phyloP scores from a whole-genome alignment of 2,329 filamentous ascomycete genomes.

The Alternaria gansuensis region DNA sequence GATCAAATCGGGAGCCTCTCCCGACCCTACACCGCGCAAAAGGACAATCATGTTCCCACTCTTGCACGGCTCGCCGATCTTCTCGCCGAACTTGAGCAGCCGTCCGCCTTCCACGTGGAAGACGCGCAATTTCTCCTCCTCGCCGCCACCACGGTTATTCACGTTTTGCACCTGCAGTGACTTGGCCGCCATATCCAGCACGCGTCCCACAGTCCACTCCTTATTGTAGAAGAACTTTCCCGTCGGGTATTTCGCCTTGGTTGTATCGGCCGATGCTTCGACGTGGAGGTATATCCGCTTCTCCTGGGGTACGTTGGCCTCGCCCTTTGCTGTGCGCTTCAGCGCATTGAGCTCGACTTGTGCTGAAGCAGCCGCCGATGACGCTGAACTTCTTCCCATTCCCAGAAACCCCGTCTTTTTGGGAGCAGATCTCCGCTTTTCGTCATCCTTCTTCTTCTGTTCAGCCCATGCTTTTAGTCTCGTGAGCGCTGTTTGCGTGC shows the following conservation, averaged over 20 bases:
- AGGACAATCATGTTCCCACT: conserved; percentile 92
- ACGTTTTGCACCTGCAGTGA: conserved; percentile 81
- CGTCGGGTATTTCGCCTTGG: conserved; percentile 80
- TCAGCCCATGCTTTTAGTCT: conserved; percentile 82
- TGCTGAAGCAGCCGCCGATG: conserved; percentile 64
- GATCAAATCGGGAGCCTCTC: conserved; percentile 72
- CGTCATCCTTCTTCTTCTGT: conserved; percentile 76
- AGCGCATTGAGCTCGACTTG: conserved; percentile 76
- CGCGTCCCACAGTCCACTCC: conserved; percentile 88
- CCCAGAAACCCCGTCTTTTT: conserved; percentile 42
- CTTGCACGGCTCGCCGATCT: conserved; percentile 75
- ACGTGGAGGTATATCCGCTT: conserved; percentile 92
- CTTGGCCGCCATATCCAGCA: conserved; percentile 80
- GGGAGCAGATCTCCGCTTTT: conserved; percentile 53
- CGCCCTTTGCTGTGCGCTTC: conserved; percentile 89
- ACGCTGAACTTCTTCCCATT: conserved; percentile 32
- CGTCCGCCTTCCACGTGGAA: conserved; percentile 93
- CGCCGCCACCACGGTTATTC: conserved; percentile 78
- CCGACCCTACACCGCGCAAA: conserved; percentile 84
- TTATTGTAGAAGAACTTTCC: conserved; percentile 61
- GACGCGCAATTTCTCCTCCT: conserved; percentile 82
- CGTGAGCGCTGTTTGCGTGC: conserved; percentile 76
- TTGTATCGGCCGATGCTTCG: conserved; percentile 87
- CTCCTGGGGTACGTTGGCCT: conserved; percentile 78
- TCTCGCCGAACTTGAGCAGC: conserved; percentile 86